Evolutionary conservation across 176 grass and related monocot species (phyloP), one percentile per base, ranked within the genome.

Genomic region (Carex parvula): DNA sequence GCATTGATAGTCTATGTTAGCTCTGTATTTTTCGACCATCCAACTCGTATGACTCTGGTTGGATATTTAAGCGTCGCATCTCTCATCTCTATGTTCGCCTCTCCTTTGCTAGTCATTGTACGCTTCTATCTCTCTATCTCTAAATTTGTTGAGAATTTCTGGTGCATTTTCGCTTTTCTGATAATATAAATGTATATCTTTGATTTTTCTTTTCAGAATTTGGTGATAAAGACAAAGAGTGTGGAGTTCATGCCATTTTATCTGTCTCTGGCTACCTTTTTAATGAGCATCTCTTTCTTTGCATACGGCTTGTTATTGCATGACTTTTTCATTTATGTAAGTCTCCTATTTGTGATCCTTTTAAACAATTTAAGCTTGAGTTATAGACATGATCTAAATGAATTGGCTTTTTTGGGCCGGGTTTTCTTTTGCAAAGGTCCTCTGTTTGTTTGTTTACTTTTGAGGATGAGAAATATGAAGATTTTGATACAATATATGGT

Each of bases 231-330:
- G 64, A 92, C 94, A 6, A 91, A 90, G 84, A 94, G 92, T 44
- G 87, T 97, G 83, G 92, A 97, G 82, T 94, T 90, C 90, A 97
- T 97, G 94, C 94, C 94, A 1, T 97, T 97, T 87, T 94, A 90
- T 62, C 85, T 97, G 3, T 97, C 94, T 60, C 89, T 97, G 80
- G 89, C 89, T 0, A 91, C 89, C 4, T 78, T 97, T 69, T 84
- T 97, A 50, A 94, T 87, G 91, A 91, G 92, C 21, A 41, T 75
- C 30, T 94, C 87, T 1, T 97, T 93, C 54, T 91, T 89, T 12
- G 37, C 81, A 17, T 94, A 97, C 10, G 94, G 94, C 1, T 44
- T 90, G 41, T 86, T 94, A 66, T 80, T 91, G 46, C 87, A 61
- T 2, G 90, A 97, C 76, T 84, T 88, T 73, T 97, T 92, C 89